Evolutionary conservation across 768 basidiomycete species (phyloP), one percentile per base, ranked within the genome.

Genomic region (Tricholoma matsutake): DNA sequence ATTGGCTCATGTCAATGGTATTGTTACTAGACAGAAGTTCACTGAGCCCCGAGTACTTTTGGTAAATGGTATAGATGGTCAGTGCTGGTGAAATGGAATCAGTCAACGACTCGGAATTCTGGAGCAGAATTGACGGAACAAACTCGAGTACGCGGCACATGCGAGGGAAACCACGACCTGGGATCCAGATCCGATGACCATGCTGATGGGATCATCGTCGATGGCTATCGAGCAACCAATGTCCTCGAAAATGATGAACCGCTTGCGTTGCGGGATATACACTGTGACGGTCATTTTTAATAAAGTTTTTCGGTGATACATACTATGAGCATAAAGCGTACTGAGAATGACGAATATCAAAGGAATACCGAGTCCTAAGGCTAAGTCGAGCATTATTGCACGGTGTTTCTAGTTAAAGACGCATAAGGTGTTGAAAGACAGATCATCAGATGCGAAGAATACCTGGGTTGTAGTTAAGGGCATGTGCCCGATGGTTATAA

Each of bases 401-500:
- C 59, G 59, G 22, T 22, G 59, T 60, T 56, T 56, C 59, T 60
- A 54, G 16, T n/a, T 13, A 47, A 8, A 10, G 45, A 34, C 16
- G 16, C 20, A 25, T 34, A 9, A 41, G 22, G 14, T 41, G 20
- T 2, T 1, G 5, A 25, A 22, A 25, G 39, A n/a, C 0, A 20
- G 22, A 1, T 6, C 1, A 9, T 10, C 2, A 18, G 13, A 13
- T 18, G 56, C 4, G 28, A 8, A 41, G 28, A 20, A 11, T 49
- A 28, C 39, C 25, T 57, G 18, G 6, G 25, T 14, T 20, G 2
- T 49, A 16, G 31, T 41, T 7, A 9, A n/a, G 47, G 31, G 22
- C 22, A 20, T 34, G 1, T 41, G 32, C 10, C 25, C 20, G 1
- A 16, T 4, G 13, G 43, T 28, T 13, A 57, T 47, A 14, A 18